Percentiles rank a stretch among this genome's conserved stretches.
Conservation (phyloP, 164 flowering plant species). For the Liriodendron chinense region DNA sequence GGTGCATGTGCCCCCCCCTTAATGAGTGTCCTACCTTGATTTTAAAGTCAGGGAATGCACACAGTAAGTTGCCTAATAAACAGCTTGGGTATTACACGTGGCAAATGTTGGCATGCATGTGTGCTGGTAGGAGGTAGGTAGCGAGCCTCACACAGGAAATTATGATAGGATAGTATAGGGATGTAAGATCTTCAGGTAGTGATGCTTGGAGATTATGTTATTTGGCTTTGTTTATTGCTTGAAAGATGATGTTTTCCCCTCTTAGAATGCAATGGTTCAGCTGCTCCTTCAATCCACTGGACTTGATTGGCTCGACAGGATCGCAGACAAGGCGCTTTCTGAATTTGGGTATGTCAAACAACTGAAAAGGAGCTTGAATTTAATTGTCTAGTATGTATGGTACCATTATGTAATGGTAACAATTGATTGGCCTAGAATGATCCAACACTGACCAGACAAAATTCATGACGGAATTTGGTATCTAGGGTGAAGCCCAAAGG, state of each 20-base stretch:
- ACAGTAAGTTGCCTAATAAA: too few relatives aligned
- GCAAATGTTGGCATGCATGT: background rate
- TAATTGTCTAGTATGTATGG: background rate
- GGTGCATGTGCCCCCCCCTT: too few relatives aligned
- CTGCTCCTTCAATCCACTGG: slow-evolving; percentile 43
- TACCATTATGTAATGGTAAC: background rate
- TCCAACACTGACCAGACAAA: background rate
- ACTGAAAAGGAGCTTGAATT: background rate
- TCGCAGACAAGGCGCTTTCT: slow-evolving; percentile 34
- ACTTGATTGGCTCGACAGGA: slow-evolving; percentile 44
- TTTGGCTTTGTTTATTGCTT: background rate
- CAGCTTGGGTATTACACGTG: background rate
- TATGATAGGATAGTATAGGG: background rate
- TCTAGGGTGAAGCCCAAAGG: too few relatives aligned
- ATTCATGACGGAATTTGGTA: background rate
- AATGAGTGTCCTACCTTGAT: too few relatives aligned
- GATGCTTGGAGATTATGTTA: background rate
- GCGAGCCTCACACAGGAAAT: background rate
- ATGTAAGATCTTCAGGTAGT: background rate
- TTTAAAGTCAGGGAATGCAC: too few relatives aligned
- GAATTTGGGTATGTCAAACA: slow-evolving; percentile 28
- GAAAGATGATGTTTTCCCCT: background rate
- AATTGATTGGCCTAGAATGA: background rate
- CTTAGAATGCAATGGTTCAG: slow-evolving; percentile 36
- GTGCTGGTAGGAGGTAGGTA: background rate